These are phyloP conservation scores for Truncatella angustata DNA, from an alignment of 2,329 filamentous ascomycete genomes.

Conservation along the genomic window DNA sequence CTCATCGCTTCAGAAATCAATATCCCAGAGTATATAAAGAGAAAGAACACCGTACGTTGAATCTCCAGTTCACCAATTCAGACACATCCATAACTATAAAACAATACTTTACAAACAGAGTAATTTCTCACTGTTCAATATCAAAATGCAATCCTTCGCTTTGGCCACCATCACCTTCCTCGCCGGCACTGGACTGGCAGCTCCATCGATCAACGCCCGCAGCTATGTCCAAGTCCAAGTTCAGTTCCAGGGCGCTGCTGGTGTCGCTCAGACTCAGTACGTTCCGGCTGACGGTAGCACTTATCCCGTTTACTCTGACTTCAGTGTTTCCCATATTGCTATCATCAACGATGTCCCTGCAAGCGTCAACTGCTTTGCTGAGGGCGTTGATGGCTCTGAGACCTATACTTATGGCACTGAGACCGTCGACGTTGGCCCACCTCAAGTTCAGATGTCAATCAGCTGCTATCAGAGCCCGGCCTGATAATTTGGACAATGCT, in stretches of 20 bases:
- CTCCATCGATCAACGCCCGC: neutral
- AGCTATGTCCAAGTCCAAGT: neutral
- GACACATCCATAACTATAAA: no score
- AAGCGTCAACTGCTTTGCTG: neutral
- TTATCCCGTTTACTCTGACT: neutral
- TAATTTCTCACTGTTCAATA: neutral
- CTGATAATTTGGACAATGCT: no score
- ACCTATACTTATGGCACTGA: conserved; percentile 1
- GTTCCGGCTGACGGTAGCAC: neutral
- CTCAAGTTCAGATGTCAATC: conserved; percentile 1
- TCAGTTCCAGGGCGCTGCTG: conserved; percentile 5
- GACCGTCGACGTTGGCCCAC: conserved; percentile 7
- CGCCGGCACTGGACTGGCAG: conserved; percentile 6
- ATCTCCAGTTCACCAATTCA: neutral
- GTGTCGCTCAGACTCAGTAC: neutral
- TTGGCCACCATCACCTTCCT: neutral
- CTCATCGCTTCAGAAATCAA: no score
- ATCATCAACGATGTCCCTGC: neutral
- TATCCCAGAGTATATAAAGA: no score
- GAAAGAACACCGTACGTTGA: neutral
- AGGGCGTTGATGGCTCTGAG: conserved; percentile 7
- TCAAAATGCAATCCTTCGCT: conserved; percentile 7
- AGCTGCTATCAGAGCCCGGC: no score
- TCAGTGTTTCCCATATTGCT: conserved; percentile 6
- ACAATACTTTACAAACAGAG: neutral